Conservation (phyloP, 805 yeast species). For the Blastobotrys attinorum region DNA sequence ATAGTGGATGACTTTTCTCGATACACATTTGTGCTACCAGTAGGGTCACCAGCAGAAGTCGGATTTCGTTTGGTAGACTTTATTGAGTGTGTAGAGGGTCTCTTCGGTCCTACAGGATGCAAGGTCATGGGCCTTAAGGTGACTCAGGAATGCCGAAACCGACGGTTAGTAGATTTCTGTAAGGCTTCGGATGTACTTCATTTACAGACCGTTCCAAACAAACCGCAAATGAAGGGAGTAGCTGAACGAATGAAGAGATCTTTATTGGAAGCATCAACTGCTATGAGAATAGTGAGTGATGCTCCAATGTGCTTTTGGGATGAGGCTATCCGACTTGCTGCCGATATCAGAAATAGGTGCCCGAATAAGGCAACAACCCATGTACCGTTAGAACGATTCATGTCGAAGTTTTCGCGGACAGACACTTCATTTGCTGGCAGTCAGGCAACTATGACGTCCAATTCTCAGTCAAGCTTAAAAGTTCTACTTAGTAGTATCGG, state of each 20-base stretch:
- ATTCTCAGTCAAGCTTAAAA: too few species aligned
- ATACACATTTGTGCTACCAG: conserved; percentile 1
- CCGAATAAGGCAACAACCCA: not conserved
- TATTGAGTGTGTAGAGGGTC: not conserved
- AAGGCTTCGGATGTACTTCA: conserved; percentile 1
- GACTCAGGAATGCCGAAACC: conserved; percentile 1
- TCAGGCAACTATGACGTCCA: too few species aligned
- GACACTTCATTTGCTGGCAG: too few species aligned
- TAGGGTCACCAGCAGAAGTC: not conserved
- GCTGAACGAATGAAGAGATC: not conserved
- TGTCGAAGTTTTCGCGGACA: too few species aligned
- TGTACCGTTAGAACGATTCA: not conserved
- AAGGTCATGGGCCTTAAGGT: not conserved
- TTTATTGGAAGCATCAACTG: not conserved
- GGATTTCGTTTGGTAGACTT: not conserved
- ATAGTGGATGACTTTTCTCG: not conserved
- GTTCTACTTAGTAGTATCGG: too few species aligned
- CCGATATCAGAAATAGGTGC: not conserved
- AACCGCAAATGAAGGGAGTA: not conserved
- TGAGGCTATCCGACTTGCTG: not conserved
- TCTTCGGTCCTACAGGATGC: not conserved
- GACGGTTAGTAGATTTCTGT: not conserved
- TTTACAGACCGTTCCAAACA: conserved; percentile 2
- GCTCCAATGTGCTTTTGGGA: conserved; percentile 1
- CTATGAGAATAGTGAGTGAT: not conserved